Conservation (phyloP, 345 rosid genomes). For the Ricinus communis region DNA sequence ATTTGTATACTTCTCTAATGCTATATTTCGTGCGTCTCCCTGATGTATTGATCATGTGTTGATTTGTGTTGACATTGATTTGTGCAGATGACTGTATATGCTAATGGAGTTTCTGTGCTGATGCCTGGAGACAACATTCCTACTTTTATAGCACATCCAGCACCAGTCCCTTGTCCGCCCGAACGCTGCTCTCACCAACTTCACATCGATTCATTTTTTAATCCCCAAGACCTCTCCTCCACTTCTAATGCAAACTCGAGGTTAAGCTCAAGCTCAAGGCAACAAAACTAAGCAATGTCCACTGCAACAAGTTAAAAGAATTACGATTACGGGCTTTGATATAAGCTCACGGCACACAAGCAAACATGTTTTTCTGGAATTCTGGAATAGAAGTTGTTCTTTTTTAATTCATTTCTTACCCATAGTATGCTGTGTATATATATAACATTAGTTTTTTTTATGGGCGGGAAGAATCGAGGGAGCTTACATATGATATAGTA, state of each 20-base stretch:
- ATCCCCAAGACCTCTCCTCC: neutral
- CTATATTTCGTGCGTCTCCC: no score
- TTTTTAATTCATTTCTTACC: slow-evolving; percentile 19
- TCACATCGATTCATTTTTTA: neutral
- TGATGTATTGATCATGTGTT: no score
- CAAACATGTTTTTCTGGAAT: neutral
- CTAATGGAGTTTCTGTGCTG: slow-evolving; percentile 80
- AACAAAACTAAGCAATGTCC: slow-evolving; percentile 18
- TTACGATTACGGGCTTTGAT: neutral
- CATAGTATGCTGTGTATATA: slow-evolving; percentile 18
- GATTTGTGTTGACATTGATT: no score
- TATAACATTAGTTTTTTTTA: slow-evolving; percentile 17
- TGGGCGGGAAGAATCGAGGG: slow-evolving; percentile 21
- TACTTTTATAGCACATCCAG: slow-evolving; percentile 78
- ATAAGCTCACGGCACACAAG: neutral
- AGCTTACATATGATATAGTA: no score
- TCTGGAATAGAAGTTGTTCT: slow-evolving; percentile 9
- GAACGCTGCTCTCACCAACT: slow-evolving; percentile 33
- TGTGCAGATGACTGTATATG: slow-evolving; percentile 73
- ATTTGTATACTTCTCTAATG: no score
- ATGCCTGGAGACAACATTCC: slow-evolving; percentile 96
- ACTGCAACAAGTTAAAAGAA: no score
- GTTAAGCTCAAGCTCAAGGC: slow-evolving; percentile 20
- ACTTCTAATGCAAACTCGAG: slow-evolving; percentile 17
- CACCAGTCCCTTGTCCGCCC: slow-evolving; percentile 51